Evolutionary conservation across 2,329 filamentous ascomycete genomes (phyloP), one percentile per base, ranked within the genome.

Genomic region (Salinomyces thailandicus): DNA sequence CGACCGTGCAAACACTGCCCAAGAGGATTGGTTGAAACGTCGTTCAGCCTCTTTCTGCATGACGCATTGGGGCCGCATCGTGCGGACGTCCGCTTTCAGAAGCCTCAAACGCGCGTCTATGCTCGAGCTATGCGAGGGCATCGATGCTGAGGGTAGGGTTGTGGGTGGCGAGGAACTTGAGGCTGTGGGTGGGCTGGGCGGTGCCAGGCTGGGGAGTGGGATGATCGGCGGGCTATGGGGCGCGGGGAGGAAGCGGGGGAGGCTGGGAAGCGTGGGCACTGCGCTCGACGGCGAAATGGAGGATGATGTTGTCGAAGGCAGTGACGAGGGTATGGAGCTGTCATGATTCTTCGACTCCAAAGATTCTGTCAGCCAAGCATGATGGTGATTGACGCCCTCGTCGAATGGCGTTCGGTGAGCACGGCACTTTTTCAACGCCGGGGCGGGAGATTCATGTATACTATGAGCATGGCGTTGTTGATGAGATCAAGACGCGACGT

Each of bases 41-140:
- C 79, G 89, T 36, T 85, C 91, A 0, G 87, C 87, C 0, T 71
- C 71, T 31, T 96, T 93, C 61, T 95, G 86, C 56, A 75, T 98
- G 61, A 81, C 81, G 26, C 85, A 96, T 59, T 98, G 91, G 86
- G 91, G 91, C 36, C 79, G 91, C 31, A 77, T 98, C 18, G 91
- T 96, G 15, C 79, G 91, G 13, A 95, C 87, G 0, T 73, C 80
- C 20, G 87, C 84, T 1, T 98, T 96, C 66, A 71, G 86, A 41
- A 79, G 75, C 33, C 69, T 98, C 22, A 85, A 81, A 38, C 79
- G 84, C 37, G 68, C 73, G 35, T 83, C 85, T 15, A 69, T 98
- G 39, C 81, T 96, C 38, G 89, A 95, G 54, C 72, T 98, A 7
- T 93, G 85, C 37, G 85, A 94, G 60, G 87, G 94, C 57, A 83